A percentile compares a stretch with the other conserved stretches of the same genome.
Conservation (phyloP, 352 stramenopile species). For the Globisporangium camurandrum region DNA sequence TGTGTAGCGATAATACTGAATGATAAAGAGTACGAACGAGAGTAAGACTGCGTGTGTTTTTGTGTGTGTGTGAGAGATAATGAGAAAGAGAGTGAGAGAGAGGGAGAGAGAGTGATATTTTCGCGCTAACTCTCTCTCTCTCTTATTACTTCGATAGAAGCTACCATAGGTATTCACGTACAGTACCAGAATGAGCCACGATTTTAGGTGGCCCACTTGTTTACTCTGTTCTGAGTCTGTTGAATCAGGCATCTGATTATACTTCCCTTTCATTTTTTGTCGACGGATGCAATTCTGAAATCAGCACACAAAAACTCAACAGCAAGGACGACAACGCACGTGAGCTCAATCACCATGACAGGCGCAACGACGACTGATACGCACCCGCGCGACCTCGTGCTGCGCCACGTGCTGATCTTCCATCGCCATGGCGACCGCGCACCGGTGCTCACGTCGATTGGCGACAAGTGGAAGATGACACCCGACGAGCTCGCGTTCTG, state of each 20-base stretch:
- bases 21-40: not conserved
- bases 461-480: conserved; percentile 41
- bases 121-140: too few species aligned
- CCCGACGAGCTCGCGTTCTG: conserved; percentile 56
- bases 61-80: not conserved
- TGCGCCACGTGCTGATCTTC: conserved; percentile 73
- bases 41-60: not conserved
- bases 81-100: too few species aligned
- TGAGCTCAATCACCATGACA: not conserved
- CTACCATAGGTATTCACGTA: too few species aligned
- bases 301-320: too few species aligned
- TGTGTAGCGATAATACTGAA: too few species aligned
- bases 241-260: too few species aligned
- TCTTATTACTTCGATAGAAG: too few species aligned
- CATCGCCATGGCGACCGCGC: conserved; percentile 77
- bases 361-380: not conserved
- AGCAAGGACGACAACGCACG: not conserved
- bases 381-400: conserved; percentile 22
- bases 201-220: too few species aligned
- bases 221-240: too few species aligned
- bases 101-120: too few species aligned
- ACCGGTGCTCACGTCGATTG: conserved; percentile 56
- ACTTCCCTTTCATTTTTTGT: not conserved
- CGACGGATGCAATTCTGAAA: not conserved
- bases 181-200: too few species aligned